These are phyloP conservation scores for Sporothrix globosa DNA, from an alignment of 2,329 filamentous ascomycete genomes.

Conservation along the genomic window DNA sequence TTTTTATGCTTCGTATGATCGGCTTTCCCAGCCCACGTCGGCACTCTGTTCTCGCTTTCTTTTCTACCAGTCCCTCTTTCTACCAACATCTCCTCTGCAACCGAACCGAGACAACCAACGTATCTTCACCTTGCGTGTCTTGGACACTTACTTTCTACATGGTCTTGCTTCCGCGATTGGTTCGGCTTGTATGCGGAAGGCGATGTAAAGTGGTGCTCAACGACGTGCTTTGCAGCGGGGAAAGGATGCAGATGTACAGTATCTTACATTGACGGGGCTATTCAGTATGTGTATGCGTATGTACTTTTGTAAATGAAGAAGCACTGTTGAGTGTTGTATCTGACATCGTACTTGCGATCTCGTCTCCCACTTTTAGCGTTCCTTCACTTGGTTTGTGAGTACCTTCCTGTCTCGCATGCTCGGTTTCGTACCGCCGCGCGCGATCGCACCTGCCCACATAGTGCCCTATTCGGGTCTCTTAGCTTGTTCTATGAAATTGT, in stretches of 20 bases:
- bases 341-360: too few relatives aligned
- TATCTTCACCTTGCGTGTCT: constrained; percentile 14
- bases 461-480: too few relatives aligned
- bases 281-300: background rate
- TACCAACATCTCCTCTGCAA: background rate
- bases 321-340: too few relatives aligned
- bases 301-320: background rate
- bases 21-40: background rate
- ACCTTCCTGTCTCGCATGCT: background rate
- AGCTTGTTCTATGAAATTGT: too few relatives aligned
- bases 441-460: too few relatives aligned
- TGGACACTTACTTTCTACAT: constrained; percentile 2
- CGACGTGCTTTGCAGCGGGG: background rate
- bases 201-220: constrained; percentile 3
- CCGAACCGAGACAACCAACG: constrained; percentile 22
- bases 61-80: background rate
- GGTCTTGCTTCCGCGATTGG: constrained; percentile 9
- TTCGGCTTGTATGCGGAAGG: background rate
- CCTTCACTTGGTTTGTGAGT: too few relatives aligned
- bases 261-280: background rate
- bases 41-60: background rate
- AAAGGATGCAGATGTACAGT: background rate
- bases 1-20: background rate
- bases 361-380: background rate
- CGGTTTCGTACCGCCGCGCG: too few relatives aligned